Base-by-base conservation (phyloP, 1,284 basidiomycete genomes). In the Pascua guehoae region DNA sequence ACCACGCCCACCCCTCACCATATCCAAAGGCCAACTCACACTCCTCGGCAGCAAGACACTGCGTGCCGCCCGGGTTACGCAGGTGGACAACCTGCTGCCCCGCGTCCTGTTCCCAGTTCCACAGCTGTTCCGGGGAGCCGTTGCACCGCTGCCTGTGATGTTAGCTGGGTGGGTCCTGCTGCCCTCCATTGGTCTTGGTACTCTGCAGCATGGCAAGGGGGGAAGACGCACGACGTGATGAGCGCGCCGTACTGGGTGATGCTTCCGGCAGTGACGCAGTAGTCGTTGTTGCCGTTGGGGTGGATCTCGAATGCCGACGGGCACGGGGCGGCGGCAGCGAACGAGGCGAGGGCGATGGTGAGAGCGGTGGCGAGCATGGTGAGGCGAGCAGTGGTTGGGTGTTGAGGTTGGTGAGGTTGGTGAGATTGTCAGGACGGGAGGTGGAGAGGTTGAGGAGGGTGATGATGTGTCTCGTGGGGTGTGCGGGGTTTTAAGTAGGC, bases 11-110 rank as follows among this genome's bases (percentile, higher is more conserved):
- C 24, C 24, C 7, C 24, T 7, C 24, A 7, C 24, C 24, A 3
- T 32, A 32, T 32, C 24, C 24, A 18, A 2, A 8, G n/a, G 10
- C 9, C 4, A 42, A 24, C 54, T 50, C 54, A 55, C 54, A 55
- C 24, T 46, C 45, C 12, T 51, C 54, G 4, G 54, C 54, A n/a
- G 48, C 43, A 38, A 55, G 54, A 32, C 54, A 55, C 10, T 40
- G 37, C 8, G 16, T 38, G 8, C n/a, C 32, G 18, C 39, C 47
- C 12, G 38, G 17, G 7, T 38, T 49, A 47, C 53, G 53, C 32
- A 54, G 41, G 53, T 54, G 53, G 36, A 40, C 9, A 7, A 49
- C 53, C 4, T 17, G 39, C 17, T 43, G 41, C 17, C 41, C 12
- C 24, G 47, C 24, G 37, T 24, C 36, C 9, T 38, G 37, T 18